These are phyloP conservation scores for Saccharomycopsis selenospora DNA, from an alignment of 805 yeast genomes.

Conservation along the genomic window DNA sequence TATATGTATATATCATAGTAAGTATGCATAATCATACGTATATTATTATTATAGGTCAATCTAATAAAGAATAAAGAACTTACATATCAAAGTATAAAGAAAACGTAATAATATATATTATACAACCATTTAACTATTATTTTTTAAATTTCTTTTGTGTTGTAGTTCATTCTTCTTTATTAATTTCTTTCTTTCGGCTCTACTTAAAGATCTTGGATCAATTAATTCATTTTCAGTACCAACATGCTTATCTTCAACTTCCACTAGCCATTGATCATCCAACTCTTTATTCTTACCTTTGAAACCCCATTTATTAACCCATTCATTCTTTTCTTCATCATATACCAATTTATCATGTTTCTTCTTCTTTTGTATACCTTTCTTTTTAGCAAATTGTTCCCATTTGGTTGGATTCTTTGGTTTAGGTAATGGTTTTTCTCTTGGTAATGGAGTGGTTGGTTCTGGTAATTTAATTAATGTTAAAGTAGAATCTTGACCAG, in stretches of 20 bases:
- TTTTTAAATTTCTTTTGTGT: conserved; percentile 70
- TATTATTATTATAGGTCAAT: too few relatives aligned
- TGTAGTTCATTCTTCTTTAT: conserved; percentile 79
- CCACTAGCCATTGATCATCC: conserved; percentile 94
- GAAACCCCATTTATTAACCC: conserved; percentile 99
- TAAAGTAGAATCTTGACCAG: conserved; percentile 65
- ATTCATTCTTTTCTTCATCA: conserved; percentile 84
- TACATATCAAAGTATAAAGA: too few relatives aligned
- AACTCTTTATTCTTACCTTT: conserved; percentile 82
- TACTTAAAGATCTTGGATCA: conserved; percentile 77
- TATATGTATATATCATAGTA: too few relatives aligned
- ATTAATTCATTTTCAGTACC: conserved; percentile 55
- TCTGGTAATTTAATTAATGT: conserved; percentile 81
- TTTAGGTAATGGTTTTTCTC: conserved; percentile 95
- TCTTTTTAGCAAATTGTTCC: conserved; percentile 94
- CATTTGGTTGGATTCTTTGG: conserved; percentile 89
- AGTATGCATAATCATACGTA: too few relatives aligned
- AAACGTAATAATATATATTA: too few relatives aligned
- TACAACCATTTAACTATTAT: too few relatives aligned
- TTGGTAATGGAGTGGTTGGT: conserved; percentile 73
- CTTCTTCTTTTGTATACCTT: conserved; percentile 88
- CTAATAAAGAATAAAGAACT: too few relatives aligned
- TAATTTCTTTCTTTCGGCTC: conserved; percentile 78
- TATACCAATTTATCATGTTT: conserved; percentile 83
- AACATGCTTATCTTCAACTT: conserved; percentile 70